Evolutionary conservation across 2,329 filamentous ascomycete genomes (phyloP), one percentile per base, ranked within the genome.

Genomic region (Pseudodiploospora longispora): DNA sequence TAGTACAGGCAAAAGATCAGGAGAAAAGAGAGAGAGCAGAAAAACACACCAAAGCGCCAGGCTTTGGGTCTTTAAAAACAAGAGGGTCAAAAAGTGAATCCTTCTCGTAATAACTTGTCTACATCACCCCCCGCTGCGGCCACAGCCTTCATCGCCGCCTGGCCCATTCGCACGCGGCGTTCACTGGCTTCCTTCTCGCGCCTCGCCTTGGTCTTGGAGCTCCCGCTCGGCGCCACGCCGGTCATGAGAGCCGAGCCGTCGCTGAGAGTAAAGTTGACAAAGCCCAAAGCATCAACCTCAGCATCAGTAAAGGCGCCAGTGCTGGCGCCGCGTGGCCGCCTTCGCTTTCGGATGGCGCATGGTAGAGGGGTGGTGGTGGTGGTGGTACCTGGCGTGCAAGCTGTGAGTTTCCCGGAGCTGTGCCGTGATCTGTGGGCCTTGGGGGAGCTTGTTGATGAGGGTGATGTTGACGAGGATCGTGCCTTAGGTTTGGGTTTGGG

Each of bases 181-280:
- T 96, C 91, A 42, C 77, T 72, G 2, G 87, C 87, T 68, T 96
- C 91, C 62, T 87, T 85, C 64, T 97, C 91, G 41, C 93, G 71
- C 44, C 89, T 71, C n/a, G 88, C 88, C 62, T 96, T 96, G 6
- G 93, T 97, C 76, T 97, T 97, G 53, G 80, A 86, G 54, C 83
- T 89, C 7, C 93, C 93, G 52, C 84, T 90, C 1, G 91, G 91
- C 38, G 93, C 93, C 9, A 98, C 93, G 5, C 90, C 91, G 6
- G 80, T 87, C 64, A 98, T 78, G 36, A 98, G 82, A 59, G 85
- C 79, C 10, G 76, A 70, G 55, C 82, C 83, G 62, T 98, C 90
- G 40, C 75, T 72, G 1, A 88, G 83, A 1, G 90, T 96, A 65
- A 86, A 95, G 64, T 97, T 97, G 51, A 95, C 87, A 59, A 97